Percentiles rank a stretch among this genome's conserved stretches.
These are phyloP conservation scores for Mycena citricolor DNA, from an alignment of 1,284 basidiomycete genomes.

Conservation along the genomic window DNA sequence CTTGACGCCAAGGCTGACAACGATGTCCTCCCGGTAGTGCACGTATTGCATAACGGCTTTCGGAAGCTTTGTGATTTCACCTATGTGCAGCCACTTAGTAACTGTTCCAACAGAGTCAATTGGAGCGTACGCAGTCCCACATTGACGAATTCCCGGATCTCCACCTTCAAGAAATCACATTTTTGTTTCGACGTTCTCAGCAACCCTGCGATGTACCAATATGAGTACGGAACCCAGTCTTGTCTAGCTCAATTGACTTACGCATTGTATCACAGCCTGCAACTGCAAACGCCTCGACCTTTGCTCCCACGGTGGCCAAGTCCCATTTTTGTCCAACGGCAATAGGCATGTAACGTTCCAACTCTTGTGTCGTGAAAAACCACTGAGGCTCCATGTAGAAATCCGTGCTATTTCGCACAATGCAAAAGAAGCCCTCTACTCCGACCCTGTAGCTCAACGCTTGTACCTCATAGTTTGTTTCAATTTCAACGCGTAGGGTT, in stretches of 20 bases:
- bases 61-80: neutral
- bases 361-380: conserved; percentile 1
- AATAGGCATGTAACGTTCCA: conserved; percentile 6
- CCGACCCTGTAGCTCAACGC: conserved; percentile 4
- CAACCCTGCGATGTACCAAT: neutral
- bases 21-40: conserved; percentile 1
- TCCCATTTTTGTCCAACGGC: conserved; percentile 2
- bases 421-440: conserved; percentile 12
- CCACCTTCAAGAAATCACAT: conserved; percentile 4
- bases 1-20: neutral
- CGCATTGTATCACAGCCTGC: conserved; percentile 4
- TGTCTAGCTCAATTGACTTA: neutral
- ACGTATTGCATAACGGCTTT: conserved; percentile 1
- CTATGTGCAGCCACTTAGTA: neutral
- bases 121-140: neutral
- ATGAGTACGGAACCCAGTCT: neutral
- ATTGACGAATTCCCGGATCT: neutral
- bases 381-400: conserved; percentile 8
- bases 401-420: conserved; percentile 9
- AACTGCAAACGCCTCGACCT: conserved; percentile 7
- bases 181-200: conserved; percentile 6
- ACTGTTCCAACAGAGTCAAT: too few species aligned
- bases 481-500: neutral
- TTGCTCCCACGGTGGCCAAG: neutral
- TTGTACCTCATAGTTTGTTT: neutral